These are phyloP conservation scores for Cladochytrium replicatum DNA, from an alignment of 192 early-diverging fungal species.

Conservation along the genomic window DNA sequence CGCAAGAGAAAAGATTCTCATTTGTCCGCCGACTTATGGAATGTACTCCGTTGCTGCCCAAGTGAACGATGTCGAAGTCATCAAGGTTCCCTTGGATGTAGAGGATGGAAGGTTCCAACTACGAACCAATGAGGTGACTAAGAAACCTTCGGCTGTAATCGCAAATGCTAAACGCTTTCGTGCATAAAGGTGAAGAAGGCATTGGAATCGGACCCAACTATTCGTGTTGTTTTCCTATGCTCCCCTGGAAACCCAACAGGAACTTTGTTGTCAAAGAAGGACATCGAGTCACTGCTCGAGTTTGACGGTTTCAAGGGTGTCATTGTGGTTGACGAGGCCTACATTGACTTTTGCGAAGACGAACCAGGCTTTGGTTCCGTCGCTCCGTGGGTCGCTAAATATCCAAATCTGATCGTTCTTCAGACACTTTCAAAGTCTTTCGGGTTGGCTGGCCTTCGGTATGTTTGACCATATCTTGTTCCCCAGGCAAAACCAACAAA, in stretches of 20 bases:
- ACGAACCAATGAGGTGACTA: slow-evolving; percentile 44
- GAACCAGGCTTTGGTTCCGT: slow-evolving; percentile 53
- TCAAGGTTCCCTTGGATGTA: slow-evolving; percentile 75
- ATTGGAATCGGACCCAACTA: slow-evolving; percentile 55
- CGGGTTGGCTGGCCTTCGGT: slow-evolving; percentile 94
- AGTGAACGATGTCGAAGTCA: slow-evolving; percentile 88
- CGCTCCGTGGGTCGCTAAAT: slow-evolving; percentile 65
- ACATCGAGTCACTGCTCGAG: slow-evolving; percentile 58
- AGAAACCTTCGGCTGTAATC: slow-evolving; percentile 6
- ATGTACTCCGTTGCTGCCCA: slow-evolving; percentile 94
- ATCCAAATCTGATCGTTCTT: slow-evolving; percentile 91
- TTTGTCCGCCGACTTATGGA: slow-evolving; percentile 97
- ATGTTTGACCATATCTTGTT: slow-evolving; percentile 2
- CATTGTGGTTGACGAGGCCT: slow-evolving; percentile 98
- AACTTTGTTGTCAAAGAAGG: slow-evolving; percentile 58
- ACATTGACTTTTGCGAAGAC: slow-evolving; percentile 83
- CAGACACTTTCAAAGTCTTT: slow-evolving; percentile 99
- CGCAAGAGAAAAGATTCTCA: slow-evolving; percentile 80
- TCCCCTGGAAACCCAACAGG: slow-evolving; percentile 99
- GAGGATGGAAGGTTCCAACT: slow-evolving; percentile 61
- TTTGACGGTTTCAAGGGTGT: slow-evolving; percentile 65
- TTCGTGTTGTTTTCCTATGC: slow-evolving; percentile 93
- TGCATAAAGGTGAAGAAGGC: slow-evolving; percentile 50
- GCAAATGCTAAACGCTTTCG: slow-evolving; percentile 3
- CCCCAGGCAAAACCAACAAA: not conserved